Evolutionary conservation across 345 rosid genomes (phyloP), one percentile per base, ranked within the genome.

Genomic region (Kandelia obovata): DNA sequence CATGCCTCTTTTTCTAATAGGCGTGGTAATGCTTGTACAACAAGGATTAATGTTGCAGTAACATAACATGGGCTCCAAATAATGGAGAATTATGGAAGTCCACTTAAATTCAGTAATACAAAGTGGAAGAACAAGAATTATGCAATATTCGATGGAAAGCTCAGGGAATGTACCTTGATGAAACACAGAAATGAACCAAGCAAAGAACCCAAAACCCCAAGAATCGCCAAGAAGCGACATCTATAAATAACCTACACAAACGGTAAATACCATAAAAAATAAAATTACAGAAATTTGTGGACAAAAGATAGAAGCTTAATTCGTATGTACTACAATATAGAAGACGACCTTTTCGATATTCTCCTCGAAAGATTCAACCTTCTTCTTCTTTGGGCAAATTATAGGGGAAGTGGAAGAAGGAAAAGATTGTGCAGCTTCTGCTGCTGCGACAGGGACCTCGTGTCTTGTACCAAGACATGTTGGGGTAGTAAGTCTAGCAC

Each of bases 101-200:
- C 49, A 13, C 49, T 43, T 43, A 19, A 19, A 43, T 43, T 3
- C 19, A 43, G 49, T 13, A 4, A 43, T 2, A 15, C 0, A 5
- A 43, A 3, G 49, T 43, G 0, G 49, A 43, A 43, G 49, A 43
- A 56, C 7, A 56, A 56, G 30, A 56, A 56, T 56, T 25, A 23
- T 25, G 28, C 59, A 4, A 23, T 23, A 20, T 23, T 55, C 23
- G 59, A 23, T 6, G 43, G 69, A 53, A 15, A 23, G 51, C 27
- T 46, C 21, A 26, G 21, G 30, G 65, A 13, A 6, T 39, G 37
- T 66, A 88, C 96, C 96, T 89, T 88, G 75, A 90, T 75, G 80
- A 92, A 92, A 76, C 96, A 90, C 21, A 87, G 72, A 56, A 92
- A 59, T 31, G 96, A 88, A 35, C 98, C 98, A 0, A 84, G 51